phyloP scores from a whole-genome alignment of 2,329 filamentous ascomycete genomes.

The Hypoxylon sp. region DNA sequence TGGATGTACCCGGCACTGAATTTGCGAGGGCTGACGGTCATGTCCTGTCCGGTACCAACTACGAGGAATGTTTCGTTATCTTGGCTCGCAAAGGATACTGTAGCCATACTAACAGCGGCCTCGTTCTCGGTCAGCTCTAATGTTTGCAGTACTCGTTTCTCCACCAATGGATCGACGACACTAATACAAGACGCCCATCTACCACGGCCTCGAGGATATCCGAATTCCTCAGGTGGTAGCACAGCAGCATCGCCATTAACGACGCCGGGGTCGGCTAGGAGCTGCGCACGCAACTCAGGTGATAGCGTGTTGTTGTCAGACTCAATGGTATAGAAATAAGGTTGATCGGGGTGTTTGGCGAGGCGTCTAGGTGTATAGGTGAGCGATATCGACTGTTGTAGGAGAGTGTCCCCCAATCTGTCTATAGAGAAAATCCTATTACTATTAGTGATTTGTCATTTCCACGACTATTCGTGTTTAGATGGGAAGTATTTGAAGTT shows the following conservation, averaged over 20 bases:
- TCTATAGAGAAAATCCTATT: constrained; percentile 90
- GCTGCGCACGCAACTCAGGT: constrained; percentile 79
- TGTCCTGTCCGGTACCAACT: constrained; percentile 93
- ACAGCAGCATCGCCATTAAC: constrained; percentile 80
- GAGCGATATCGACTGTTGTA: constrained; percentile 87
- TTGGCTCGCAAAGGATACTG: constrained; percentile 89
- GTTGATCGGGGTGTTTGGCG: constrained; percentile 87
- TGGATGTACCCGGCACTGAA: constrained; percentile 88
- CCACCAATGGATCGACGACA: constrained; percentile 84
- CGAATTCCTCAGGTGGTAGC: constrained; percentile 86
- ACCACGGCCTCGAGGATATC: constrained; percentile 84
- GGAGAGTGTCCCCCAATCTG: constrained; percentile 85
- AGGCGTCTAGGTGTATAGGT: constrained; percentile 92
- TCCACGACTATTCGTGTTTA: not conserved
- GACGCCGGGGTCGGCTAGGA: constrained; percentile 79
- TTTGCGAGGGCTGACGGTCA: constrained; percentile 82
- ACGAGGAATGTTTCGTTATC: constrained; percentile 92
- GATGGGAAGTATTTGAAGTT: constrained; percentile 52
- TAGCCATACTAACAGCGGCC: constrained; percentile 86
- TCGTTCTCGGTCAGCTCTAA: constrained; percentile 92
- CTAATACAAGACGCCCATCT: constrained; percentile 98
- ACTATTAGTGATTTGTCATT: constrained; percentile 55
- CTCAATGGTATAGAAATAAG: constrained; percentile 94
- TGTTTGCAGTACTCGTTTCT: constrained; percentile 81
- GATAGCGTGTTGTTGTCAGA: constrained; percentile 93